Base-by-base conservation (phyloP, 352 stramenopile species). In the Phytophthora constricta region DNA sequence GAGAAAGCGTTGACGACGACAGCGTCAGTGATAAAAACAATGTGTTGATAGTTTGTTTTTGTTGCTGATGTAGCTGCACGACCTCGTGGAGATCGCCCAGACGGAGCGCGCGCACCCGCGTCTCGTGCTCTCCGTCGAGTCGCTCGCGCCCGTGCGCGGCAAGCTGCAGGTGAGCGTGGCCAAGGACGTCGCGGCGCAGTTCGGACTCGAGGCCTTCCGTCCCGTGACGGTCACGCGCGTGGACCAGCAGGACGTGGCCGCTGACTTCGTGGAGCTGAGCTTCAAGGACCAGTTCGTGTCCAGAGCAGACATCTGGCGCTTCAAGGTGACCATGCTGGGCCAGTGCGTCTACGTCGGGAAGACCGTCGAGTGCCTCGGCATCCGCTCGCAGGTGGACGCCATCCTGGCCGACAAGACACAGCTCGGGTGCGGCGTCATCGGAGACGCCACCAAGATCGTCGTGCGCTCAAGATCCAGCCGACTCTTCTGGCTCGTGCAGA, bases 401-500 rank as follows among this genome's bases (percentile, higher is more conserved):
- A 75, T 98, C 17, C 73, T 97, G 37, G 76, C 86, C 1, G 83
- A 83, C 33, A 82, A 82, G 31, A 73, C 86, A 31, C 76, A 82
- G 2, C 76, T 97, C 1, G 63, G 87, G 45, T 98, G 89, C 31
- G 98, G 97, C 14, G 87, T 99, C 39, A 92, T 99, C 52, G 96
- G 92, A 27, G 87, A 97, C 20, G 81, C 96, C 23, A 99, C 98
- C 5, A 99, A 98, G 72, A 94, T 99, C 43, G 98, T 97, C 20
- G 98, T 97, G 13, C 87, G 84, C 53, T 99, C 95, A 27, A 86
- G 96, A 11, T 98, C 94, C 2, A 96, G 95, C 46, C 84, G 97
- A 16, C 90, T 99, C 56, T 97, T 99, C 58, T 99, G 97, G 96
- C 86, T 99, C 28, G 92, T 99, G 20, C 96, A 99, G 67, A 97